Base-by-base conservation (phyloP, 2,329 filamentous ascomycete genomes). In the Gaeumannomyces sp. region DNA sequence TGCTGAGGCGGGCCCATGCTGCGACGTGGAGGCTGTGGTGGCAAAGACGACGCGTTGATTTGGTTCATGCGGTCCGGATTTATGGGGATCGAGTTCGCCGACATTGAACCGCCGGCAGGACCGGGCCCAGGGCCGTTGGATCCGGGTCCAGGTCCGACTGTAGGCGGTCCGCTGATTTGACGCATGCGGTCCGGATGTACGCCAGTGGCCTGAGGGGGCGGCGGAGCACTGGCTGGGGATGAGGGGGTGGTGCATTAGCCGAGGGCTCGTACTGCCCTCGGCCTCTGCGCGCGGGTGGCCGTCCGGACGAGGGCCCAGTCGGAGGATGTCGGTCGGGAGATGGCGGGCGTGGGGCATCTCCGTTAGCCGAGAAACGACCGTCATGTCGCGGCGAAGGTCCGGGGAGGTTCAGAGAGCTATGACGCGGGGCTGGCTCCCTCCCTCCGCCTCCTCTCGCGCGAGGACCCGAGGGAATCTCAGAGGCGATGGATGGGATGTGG, bases 401-500 rank as follows among this genome's bases (percentile, higher is more conserved):
- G 58, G 76, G 77, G 71, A 61, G 76, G 72, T 77, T 78, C 71
- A 62, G 76, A 72, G 66, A 72, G 38, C 65, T 72, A 67, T 66
- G 25, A 27, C 62, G 62, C 25, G 56, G 59, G 14, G 35, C 35
- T 25, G 35, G 27, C 10, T 64, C 72, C 62, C 74, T 72, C 4
- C 81, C 78, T 59, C 64, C 64, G 31, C 71, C 60, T 75, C 74
- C 69, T 76, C 79, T 66, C 68, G 79, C 82, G 62, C 81, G 80
- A 22, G 85, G 85, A 2, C 84, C 86, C n/a, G 82, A 81, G 4
- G 85, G 85, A 57, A 83, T 77, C 73, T 73, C 79, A 33, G 71
- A 62, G 57, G 56, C 70, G 38, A 79, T 73, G 29, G 78, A 77
- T 61, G 80, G 77, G 62, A 82, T 79, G 2, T 81, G 76, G 67